phyloP scores from a whole-genome alignment of 208 protist genomes.

The Blechomonas ayalai region DNA sequence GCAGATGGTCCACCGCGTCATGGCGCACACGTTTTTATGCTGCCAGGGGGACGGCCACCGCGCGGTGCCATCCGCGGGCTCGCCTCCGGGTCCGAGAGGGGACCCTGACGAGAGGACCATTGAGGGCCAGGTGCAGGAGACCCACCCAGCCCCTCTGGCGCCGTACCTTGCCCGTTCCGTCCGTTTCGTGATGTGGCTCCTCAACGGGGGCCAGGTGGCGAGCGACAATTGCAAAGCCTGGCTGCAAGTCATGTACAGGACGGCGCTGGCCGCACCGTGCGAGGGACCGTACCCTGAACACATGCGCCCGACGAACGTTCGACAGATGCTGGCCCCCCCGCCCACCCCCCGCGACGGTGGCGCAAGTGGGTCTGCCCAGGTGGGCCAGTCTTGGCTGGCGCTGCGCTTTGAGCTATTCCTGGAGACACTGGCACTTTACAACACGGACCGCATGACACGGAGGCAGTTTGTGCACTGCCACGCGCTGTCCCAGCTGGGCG shows the following conservation, averaged over 20 bases:
- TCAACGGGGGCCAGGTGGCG: constrained; percentile 4
- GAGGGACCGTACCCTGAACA: constrained; percentile 11
- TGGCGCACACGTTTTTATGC: neutral
- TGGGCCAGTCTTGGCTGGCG: constrained; percentile 21
- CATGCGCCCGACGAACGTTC: constrained; percentile 13
- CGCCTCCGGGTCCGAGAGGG: neutral
- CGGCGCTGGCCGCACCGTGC: constrained; percentile 17
- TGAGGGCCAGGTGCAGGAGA: too few species aligned
- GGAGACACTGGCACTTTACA: constrained; percentile 28
- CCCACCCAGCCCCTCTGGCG: too few species aligned
- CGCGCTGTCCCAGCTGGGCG: constrained; percentile 30
- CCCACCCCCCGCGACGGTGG: constrained; percentile 5
- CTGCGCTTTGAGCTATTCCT: constrained; percentile 40
- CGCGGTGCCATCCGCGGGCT: neutral
- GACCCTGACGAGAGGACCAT: neutral
- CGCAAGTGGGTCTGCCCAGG: constrained; percentile 4
- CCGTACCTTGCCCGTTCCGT: too few species aligned
- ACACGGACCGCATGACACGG: constrained; percentile 10
- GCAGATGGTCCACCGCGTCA: neutral
- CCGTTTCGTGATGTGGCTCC: too few species aligned
- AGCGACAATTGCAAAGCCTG: constrained; percentile 20
- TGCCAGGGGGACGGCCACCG: neutral
- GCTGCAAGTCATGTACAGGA: constrained; percentile 38
- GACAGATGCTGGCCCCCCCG: constrained; percentile 14
- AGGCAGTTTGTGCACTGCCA: constrained; percentile 35